Evolutionary conservation across 257 asterid genomes (phyloP), one percentile per base, ranked within the genome.

Genomic region (Scutellaria baicalensis): DNA sequence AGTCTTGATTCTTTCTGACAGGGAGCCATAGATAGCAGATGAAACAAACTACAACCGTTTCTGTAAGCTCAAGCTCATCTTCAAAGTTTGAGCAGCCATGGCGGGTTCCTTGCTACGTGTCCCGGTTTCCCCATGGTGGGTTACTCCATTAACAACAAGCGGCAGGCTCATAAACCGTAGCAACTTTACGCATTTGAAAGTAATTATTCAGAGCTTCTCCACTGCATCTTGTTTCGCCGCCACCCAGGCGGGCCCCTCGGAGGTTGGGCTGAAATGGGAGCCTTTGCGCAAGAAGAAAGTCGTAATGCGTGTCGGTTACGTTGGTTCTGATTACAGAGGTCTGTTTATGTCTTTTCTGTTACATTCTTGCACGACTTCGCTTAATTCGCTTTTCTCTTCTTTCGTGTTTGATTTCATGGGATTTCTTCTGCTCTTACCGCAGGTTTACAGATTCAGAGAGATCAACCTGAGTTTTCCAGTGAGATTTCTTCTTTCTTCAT

Each of bases 241-340:
- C 66, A 9, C 75, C 66, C 51, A 64, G 38, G 69, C 58, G 21
- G 64, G 10, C 51, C 76, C 40, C 6, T 51, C 65, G n/a, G 77
- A 73, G 69, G 70, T 69, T 1, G 55, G 65, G 13, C 66, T 1
- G 38, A 85, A 75, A 78, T 93, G 99, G 99, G 91, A 87, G 60
- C 48, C 96, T 51, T 75, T 85, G 66, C 88, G 92, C 64, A 93
- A 91, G 81, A 93, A 93, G 91, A 93, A 91, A 85, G 96, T 93
- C 17, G 96, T 89, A 51, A 91, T 93, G 96, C 97, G 96, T 21
- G 96, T 93, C 35, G 99, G 99, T 49, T 93, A 93, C 48, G 91
- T 91, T 9, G 99, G 99, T 33, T 85, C 99, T 58, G 83, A 84
- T 69, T 91, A 89, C 79, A 84, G 94, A 86, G 97, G 99, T 89